Percentiles rank a stretch among this genome's conserved stretches.
phyloP scores from a whole-genome alignment of 2,329 filamentous ascomycete genomes.

The Dactylellina drechsleri region DNA sequence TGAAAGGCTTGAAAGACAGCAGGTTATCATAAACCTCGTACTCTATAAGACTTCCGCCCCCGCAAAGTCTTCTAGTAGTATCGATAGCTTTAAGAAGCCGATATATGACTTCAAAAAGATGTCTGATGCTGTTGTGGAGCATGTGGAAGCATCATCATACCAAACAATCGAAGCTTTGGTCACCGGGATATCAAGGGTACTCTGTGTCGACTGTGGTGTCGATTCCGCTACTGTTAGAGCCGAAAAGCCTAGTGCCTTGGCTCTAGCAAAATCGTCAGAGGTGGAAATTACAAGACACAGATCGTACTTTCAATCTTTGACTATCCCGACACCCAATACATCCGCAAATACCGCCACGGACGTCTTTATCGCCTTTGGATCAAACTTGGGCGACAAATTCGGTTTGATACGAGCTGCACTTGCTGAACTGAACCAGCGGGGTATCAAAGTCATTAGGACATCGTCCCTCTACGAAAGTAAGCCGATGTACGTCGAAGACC shows the following conservation, averaged over 20 bases:
- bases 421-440: constrained; percentile 75
- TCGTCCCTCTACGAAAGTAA: constrained; percentile 94
- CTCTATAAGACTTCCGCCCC: constrained; percentile 59
- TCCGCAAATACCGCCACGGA: constrained; percentile 44
- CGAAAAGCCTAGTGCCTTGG: constrained; percentile 66
- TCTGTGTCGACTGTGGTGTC: constrained; percentile 64
- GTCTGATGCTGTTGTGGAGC: constrained; percentile 55
- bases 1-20: constrained; percentile 66
- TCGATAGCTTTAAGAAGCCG: not conserved
- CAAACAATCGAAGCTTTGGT: constrained; percentile 67
- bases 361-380: constrained; percentile 88
- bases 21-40: constrained; percentile 62
- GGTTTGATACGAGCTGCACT: constrained; percentile 86
- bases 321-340: constrained; percentile 17
- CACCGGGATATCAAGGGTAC: constrained; percentile 64
- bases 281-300: constrained; percentile 65
- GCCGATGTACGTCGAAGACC: constrained; percentile 94
- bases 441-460: constrained; percentile 79
- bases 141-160: constrained; percentile 65
- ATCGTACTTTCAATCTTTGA: constrained; percentile 62
- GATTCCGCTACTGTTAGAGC: constrained; percentile 65
- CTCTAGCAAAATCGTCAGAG: constrained; percentile 65
- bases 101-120: constrained; percentile 57
- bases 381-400: constrained; percentile 88
- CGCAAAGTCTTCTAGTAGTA: constrained; percentile 56